Evolutionary conservation across 306 rosid species (phyloP).

Genomic region (Mimosa pudica): DNA sequence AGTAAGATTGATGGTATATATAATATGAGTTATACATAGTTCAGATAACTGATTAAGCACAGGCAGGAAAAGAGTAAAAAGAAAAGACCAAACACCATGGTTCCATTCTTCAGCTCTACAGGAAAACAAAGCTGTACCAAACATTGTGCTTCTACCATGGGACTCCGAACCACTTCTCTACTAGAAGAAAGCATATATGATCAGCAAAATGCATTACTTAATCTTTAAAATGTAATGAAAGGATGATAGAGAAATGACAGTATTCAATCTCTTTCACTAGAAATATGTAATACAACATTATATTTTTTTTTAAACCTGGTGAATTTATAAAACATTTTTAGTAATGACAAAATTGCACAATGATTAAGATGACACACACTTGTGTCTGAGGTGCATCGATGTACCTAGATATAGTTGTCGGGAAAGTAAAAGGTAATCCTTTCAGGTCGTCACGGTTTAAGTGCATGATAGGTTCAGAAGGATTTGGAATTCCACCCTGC

Average conservation of each 20-base stretch:
- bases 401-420: constrained; percentile 66
- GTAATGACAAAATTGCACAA: constrained; percentile 11
- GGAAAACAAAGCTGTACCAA: constrained; percentile 94
- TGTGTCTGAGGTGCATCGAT: constrained; percentile 31
- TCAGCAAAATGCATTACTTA: constrained; percentile 41
- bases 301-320: neutral
- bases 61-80: constrained; percentile 18
- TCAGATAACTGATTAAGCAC: constrained; percentile 21
- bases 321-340: constrained; percentile 16
- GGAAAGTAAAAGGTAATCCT: constrained; percentile 89
- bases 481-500: constrained; percentile 96
- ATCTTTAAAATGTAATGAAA: constrained; percentile 32
- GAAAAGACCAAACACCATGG: constrained; percentile 57
- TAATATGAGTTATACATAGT: constrained; percentile 19
- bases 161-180: constrained; percentile 90
- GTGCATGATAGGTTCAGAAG: constrained; percentile 69
- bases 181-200: constrained; percentile 41
- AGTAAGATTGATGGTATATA: constrained; percentile 29
- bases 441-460: constrained; percentile 80
- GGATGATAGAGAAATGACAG: constrained; percentile 29
- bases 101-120: constrained; percentile 82
- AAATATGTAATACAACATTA: constrained; percentile 14
- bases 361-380: constrained; percentile 9
- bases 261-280: constrained; percentile 29
- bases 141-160: constrained; percentile 98